These are phyloP conservation scores for Lachnellula suecica DNA, from an alignment of 2,329 filamentous ascomycete genomes.

Conservation along the genomic window DNA sequence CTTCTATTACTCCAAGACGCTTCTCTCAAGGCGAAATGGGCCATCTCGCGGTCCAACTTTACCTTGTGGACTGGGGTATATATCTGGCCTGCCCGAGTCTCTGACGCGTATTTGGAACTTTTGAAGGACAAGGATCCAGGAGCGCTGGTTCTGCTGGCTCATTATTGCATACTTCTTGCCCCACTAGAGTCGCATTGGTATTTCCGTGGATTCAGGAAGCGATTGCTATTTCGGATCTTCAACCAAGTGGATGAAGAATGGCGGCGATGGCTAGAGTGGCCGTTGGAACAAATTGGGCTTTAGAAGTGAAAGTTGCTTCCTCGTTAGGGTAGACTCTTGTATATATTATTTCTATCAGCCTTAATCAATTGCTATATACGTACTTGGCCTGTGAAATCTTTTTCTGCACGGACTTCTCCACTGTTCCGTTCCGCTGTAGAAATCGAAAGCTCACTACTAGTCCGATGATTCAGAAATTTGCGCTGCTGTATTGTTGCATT, in stretches of 20 bases:
- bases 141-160: slow-evolving; percentile 37
- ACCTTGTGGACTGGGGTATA: slow-evolving; percentile 26
- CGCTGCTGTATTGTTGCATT: no score
- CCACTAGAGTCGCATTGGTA: slow-evolving; percentile 39
- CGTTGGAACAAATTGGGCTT: slow-evolving; percentile 23
- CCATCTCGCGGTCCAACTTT: slow-evolving; percentile 35
- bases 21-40: slow-evolving; percentile 22
- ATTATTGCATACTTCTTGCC: slow-evolving; percentile 37
- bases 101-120: slow-evolving; percentile 31
- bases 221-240: slow-evolving; percentile 5
- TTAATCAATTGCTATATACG: no score
- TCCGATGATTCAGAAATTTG: no score
- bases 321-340: no score
- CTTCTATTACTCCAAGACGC: slow-evolving; percentile 4
- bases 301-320: no score
- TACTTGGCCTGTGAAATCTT: no score
- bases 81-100: slow-evolving; percentile 36
- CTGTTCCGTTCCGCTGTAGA: no score
- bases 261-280: slow-evolving; percentile 32
- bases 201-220: slow-evolving; percentile 17
- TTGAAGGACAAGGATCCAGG: slow-evolving; percentile 33
- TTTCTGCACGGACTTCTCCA: no score
- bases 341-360: no score
- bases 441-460: no score
- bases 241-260: slow-evolving; percentile 6